A percentile compares a stretch with the other conserved stretches of the same genome.
Conservation (phyloP, 495 filamentous ascomycete species). For the Lophiostoma macrostomum region DNA sequence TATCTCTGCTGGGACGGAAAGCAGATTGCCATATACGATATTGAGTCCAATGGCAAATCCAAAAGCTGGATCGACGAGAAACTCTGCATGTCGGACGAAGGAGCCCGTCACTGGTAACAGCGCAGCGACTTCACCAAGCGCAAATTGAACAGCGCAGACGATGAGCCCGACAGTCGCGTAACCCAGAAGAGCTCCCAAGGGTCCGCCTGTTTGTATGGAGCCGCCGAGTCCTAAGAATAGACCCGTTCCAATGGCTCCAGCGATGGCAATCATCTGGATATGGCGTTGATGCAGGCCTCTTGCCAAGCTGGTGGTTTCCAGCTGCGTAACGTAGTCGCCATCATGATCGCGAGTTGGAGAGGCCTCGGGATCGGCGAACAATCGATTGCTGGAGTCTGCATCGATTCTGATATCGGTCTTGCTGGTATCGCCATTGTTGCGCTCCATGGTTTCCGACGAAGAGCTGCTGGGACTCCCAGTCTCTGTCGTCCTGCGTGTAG, state of each 20-base stretch:
- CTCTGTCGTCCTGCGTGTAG: no score
- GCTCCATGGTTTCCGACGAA: no score
- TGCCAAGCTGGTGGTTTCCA: not conserved
- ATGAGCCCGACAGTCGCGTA: slow-evolving; percentile 35
- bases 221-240: slow-evolving; percentile 19
- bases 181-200: slow-evolving; percentile 32
- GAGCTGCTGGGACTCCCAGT: no score
- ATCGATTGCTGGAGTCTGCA: no score
- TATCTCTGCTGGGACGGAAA: slow-evolving; percentile 56
- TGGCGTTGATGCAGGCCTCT: not conserved
- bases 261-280: slow-evolving; percentile 7
- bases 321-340: not conserved
- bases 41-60: slow-evolving; percentile 47
- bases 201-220: not conserved
- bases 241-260: slow-evolving; percentile 4
- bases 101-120: slow-evolving; percentile 37
- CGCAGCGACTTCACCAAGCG: slow-evolving; percentile 36
- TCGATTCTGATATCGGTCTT: no score
- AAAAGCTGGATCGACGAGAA: slow-evolving; percentile 39
- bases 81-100: slow-evolving; percentile 34
- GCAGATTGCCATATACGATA: slow-evolving; percentile 48
- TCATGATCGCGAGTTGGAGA: not conserved
- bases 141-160: slow-evolving; percentile 29
- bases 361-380: not conserved
- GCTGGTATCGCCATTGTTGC: no score